Base-by-base conservation (phyloP, 1,284 basidiomycete genomes). In the Ustilago trichophora region DNA sequence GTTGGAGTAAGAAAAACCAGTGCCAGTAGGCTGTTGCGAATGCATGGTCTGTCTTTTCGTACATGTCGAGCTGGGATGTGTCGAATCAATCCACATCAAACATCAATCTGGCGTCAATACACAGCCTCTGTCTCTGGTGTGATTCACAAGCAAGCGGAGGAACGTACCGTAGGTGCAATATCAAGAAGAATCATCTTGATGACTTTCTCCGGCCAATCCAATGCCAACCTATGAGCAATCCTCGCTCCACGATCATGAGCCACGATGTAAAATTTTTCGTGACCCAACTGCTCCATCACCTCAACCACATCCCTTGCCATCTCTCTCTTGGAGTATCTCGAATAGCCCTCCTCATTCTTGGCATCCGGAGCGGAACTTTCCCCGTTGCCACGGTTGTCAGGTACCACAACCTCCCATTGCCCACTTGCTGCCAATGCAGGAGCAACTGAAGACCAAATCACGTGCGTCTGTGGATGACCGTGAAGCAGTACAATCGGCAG, bases 1-100 rank as follows among this genome's bases (percentile, higher is more conserved):
- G 73, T 51, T 83, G 82, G 34, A 80, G 77, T 22, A 82, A 72
- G 78, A 82, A 82, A 74, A 83, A 83, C 83, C 83, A 83, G 69
- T 83, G 73, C 66, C 66, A 74, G 50, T 62, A 67, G 13, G 24
- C 15, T 51, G 65, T 73, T 22, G 80, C 82, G 62, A 83, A 83
- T 5, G 26, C 43, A 45, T 67, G 62, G 51, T 81, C 63, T 2
- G 81, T 81, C 22, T 69, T 47, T 24, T 79, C 73, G 52, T 83
- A 83, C 79, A 83, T 82, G 46, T 74, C 78, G 11, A 83, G 31
- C 60, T 62, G 35, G n/a, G n/a, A n/a, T n/a, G n/a, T n/a, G n/a
- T n/a, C n/a, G n/a, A n/a, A n/a, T n/a, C n/a, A n/a, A n/a, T n/a
- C n/a, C n/a, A n/a, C n/a, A n/a, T n/a, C n/a, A n/a, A n/a, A n/a